Evolutionary conservation across 805 yeast genomes (phyloP).

Genomic region (Wickerhamomyces chaumierensis): DNA sequence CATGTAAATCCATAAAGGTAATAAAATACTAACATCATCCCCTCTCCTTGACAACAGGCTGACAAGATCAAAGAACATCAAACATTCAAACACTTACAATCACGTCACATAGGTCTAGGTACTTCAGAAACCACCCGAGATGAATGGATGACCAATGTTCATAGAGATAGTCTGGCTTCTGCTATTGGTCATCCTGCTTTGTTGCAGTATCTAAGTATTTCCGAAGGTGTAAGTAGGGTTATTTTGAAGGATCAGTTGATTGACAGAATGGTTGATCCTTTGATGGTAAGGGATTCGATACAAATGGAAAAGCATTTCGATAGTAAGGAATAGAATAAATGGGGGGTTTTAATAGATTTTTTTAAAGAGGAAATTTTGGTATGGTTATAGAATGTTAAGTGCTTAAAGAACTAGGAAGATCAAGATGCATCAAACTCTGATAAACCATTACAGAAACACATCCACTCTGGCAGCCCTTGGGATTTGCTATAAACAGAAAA

Average conservation of each 20-base stretch:
- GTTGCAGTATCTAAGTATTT: constrained; percentile 42
- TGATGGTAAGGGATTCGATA: background rate
- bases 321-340: too few species aligned
- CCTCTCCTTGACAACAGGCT: too few species aligned
- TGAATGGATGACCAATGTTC: constrained; percentile 61
- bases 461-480: too few species aligned
- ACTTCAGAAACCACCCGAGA: constrained; percentile 55
- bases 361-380: too few species aligned
- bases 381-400: too few species aligned
- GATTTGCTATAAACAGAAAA: too few species aligned
- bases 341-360: too few species aligned
- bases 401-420: too few species aligned
- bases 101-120: constrained; percentile 68
- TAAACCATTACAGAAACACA: too few species aligned
- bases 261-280: constrained; percentile 28
- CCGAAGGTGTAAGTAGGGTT: constrained; percentile 33
- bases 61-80: constrained; percentile 55
- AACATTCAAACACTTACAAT: constrained; percentile 40
- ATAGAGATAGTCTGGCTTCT: constrained; percentile 55
- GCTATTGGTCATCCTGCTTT: constrained; percentile 48
- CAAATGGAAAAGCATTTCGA: too few species aligned
- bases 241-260: constrained; percentile 22
- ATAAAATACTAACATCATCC: background rate
- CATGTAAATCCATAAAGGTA: background rate
- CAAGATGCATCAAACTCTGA: too few species aligned